Evolutionary conservation across 352 stramenopile genomes (phyloP), one percentile per base, ranked within the genome.

Genomic region (Phytophthora parvispora): DNA sequence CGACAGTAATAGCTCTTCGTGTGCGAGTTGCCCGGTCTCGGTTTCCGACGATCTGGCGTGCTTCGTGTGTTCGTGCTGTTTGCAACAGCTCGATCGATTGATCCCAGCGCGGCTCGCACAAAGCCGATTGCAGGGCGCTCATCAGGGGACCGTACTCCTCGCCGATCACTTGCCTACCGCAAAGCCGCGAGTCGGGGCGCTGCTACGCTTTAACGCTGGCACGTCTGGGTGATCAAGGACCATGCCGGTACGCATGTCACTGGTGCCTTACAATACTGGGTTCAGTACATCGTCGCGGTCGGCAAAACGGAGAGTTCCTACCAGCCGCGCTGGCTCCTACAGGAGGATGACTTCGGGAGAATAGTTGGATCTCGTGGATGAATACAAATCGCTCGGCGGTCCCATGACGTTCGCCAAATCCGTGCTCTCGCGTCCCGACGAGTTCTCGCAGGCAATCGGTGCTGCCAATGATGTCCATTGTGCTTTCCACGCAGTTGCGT

Each of bases 61-160:
- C 36, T 43, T 43, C 3, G 15, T 43, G 36, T 22, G 15, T 15
- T 15, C 36, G n/a, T 43, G 16, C 24, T 60, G 31, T 31, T 12
- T 43, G 29, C 56, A 45, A 54, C 56, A 24, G 15, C 56, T 63
- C 42, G 56, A 42, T 36, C 43, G 42, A 31, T 54, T 43, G 42
- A 29, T 12, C 56, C 43, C 42, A 34, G 20, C 9, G 54, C 54
- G 42, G 29, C 29, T 24, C 43, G 43, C 29, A 54, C 42, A 16
- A 55, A 48, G 18, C 56, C 34, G 15, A 25, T 18, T n/a, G 56
- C 56, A 7, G 18, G 20, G 0, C 42, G 56, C 2, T 63, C 56
- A 15, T 36, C 56, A 6, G 27, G 56, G 25, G 56, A 29, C 2
- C 42, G 28, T 55, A 29, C 28, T 15, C 20, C 20, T 27, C 43